Base-by-base conservation (phyloP, 352 stramenopile genomes). In the Globisporangium acanthophoron region DNA sequence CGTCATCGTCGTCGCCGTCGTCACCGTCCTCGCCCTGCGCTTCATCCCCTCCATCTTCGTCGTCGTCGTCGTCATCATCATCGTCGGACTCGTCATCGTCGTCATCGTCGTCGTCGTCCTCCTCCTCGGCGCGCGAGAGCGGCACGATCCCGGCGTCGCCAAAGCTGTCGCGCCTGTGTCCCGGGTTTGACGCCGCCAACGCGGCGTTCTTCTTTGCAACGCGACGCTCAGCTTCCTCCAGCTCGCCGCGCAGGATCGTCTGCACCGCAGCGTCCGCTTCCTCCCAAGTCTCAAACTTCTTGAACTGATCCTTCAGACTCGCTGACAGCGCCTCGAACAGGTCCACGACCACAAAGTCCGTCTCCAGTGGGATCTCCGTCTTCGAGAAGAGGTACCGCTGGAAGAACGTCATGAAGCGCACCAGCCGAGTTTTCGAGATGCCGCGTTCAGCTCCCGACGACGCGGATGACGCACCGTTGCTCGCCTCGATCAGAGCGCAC, bases 371-470 rank as follows among this genome's bases (percentile, higher is more conserved):
- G 15, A 99, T 81, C 40, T 95, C 86, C 5, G 75, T 80, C 73
- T 99, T 99, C 29, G 92, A 95, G 48, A 98, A 97, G 18, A 98
- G 81, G 75, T 99, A 99, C 29, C 94, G 86, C 67, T 98, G 94
- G 62, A 98, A 97, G 62, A 97, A 96, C 8, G 85, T 65, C 58
- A 98, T 81, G 59, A 97, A 97, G 15, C 81, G 85, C 24, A 87
- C 80, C 3, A 99, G 70, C 40, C 94, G 90, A 2, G 71, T 66
- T 47, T 87, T 71, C 9, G 92, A 95, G 48, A 96, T 90, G 39
- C 79, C 78, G 39, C 88, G 85, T 1, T 98, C 89, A 49, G 92
- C 73, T 37, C n/a, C 43, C 58, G n/a, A 52, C 48, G 40, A 35
- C 59, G 41, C 31, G 21, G 44, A 43, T 41, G 59, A 56, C 29